Base-by-base conservation (phyloP, 768 basidiomycete genomes). In the Lactarius hengduanensis region DNA sequence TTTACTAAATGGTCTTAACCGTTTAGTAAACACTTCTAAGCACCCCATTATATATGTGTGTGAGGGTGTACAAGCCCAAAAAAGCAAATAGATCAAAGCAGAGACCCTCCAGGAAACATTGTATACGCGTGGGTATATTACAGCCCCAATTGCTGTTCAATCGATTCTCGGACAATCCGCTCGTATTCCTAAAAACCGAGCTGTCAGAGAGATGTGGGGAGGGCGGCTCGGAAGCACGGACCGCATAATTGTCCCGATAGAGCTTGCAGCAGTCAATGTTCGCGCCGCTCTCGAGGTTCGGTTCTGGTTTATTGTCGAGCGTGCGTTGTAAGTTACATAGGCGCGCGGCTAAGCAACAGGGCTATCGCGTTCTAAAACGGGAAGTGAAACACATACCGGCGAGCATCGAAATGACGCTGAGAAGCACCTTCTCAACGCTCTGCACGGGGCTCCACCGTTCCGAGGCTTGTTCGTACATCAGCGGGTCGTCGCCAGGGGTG, bases 401-500 rank as follows among this genome's bases (percentile, higher is more conserved):
- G 15, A 99, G 83, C 95, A 99, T 98, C 50, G 92, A 95, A 71
- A 99, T 88, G 28, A 99, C 96, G 71, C 94, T 96, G 11, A 98
- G 82, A 62, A 98, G 84, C 70, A 97, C 96, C 78, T 97, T 98
- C 80, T 98, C 92, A 18, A 99, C 92, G 73, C 92, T 94, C 78
- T 98, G 96, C 0, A 98, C 96, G n/a, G 97, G 97, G 65, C 91
- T 94, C 97, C 97, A 99, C 45, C 97, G 85, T 74, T 99, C 97
- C 22, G 91, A 94, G 0, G 95, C 94, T 71, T 90, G 86, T 75
- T 99, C 96, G 76, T 98, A 98, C 83, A 92, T 90, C 65, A 88
- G 90, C 20, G 92, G 92, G 71, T 94, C 91, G 73, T 94, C 92
- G 10, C 92, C 92, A 0, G 96, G 97, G 0, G 94, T 90, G 75